phyloP scores from a whole-genome alignment of 768 basidiomycete genomes.

The Mycena venus region DNA sequence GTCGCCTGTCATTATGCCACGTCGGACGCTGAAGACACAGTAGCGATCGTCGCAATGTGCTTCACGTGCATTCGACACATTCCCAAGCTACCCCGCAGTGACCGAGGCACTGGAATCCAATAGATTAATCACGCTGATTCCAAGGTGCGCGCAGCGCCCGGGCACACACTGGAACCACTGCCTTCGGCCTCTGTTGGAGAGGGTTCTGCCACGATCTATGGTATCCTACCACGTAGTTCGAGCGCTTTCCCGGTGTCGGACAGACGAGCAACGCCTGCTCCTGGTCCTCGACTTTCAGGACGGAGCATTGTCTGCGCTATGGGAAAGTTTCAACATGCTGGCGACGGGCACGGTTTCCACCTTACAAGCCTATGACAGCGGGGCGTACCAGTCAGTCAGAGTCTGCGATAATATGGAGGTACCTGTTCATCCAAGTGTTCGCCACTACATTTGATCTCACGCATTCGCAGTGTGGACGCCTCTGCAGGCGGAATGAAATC shows the following conservation, averaged over 20 bases:
- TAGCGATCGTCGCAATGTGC: constrained; percentile 5
- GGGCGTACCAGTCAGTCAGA: constrained; percentile 11
- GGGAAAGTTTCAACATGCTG: constrained; percentile 8
- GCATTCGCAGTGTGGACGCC: constrained; percentile 12
- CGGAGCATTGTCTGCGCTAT: neutral
- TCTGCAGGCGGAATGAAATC: constrained; percentile 10
- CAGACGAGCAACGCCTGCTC: constrained; percentile 2
- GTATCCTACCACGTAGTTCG: constrained; percentile 7
- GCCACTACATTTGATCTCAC: constrained; percentile 6
- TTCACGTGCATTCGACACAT: constrained; percentile 16
- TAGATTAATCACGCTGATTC: constrained; percentile 5
- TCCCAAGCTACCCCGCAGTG: constrained; percentile 13
- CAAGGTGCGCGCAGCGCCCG: constrained; percentile 6
- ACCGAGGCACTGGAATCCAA: constrained; percentile 6
- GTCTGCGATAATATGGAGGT: constrained; percentile 13
- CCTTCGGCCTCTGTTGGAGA: constrained; percentile 1
- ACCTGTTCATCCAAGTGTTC: neutral
- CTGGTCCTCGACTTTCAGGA: constrained; percentile 15
- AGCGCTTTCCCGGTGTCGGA: neutral
- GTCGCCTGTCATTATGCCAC: neutral
- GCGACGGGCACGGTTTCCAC: neutral
- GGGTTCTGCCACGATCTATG: constrained; percentile 5
- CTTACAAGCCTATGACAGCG: constrained; percentile 6
- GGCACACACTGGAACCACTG: constrained; percentile 7
- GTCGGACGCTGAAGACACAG: neutral